A percentile compares a stretch with the other conserved stretches of the same genome.
phyloP scores from a whole-genome alignment of 306 rosid genomes.

The Cucurbita maxima region DNA sequence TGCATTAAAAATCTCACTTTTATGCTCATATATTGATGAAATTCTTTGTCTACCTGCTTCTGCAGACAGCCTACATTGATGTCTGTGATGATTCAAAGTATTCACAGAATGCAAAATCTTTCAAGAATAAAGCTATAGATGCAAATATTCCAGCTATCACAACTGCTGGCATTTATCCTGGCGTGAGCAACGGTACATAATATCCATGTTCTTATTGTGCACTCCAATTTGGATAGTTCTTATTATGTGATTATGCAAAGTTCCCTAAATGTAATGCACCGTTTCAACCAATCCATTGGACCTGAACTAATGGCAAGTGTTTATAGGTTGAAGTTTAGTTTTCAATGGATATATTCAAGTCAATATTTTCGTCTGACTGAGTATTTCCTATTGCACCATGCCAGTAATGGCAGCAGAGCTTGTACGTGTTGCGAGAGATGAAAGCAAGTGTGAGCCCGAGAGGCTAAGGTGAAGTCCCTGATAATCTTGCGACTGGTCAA shows the following conservation, averaged over 20 bases:
- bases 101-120: constrained; percentile 56
- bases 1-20: not conserved
- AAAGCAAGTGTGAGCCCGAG: constrained; percentile 49
- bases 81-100: constrained; percentile 75
- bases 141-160: constrained; percentile 82
- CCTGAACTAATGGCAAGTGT: not conserved
- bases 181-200: constrained; percentile 83
- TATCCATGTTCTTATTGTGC: constrained; percentile 11
- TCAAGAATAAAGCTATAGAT: constrained; percentile 37
- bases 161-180: constrained; percentile 85
- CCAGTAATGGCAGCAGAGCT: constrained; percentile 95
- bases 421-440: constrained; percentile 52
- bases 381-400: not conserved
- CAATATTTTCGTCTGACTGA: not conserved
- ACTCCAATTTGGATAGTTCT: not conserved
- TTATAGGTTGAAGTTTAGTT: not conserved
- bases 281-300: not conserved
- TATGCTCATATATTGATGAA: not conserved
- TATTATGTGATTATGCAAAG: not conserved
- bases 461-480: constrained; percentile 48
- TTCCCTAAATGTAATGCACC: not conserved
- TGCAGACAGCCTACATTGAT: constrained; percentile 79
- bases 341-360: not conserved
- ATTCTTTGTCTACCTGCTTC: constrained; percentile 17
- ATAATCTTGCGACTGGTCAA: not conserved